phyloP scores from a whole-genome alignment of 1,139 yeast genomes.

The Pichia sp. region DNA sequence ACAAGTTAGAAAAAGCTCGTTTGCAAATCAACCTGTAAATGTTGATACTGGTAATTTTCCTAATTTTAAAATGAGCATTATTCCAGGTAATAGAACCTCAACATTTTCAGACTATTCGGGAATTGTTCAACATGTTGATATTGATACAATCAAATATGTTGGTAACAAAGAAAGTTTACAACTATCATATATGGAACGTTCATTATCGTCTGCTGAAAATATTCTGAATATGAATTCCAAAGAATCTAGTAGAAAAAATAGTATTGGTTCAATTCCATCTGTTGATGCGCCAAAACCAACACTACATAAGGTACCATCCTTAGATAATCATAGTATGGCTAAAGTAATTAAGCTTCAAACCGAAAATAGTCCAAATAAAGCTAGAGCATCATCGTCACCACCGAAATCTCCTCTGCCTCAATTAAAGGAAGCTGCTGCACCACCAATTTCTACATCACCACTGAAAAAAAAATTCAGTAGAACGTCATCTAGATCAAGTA shows the following conservation, averaged over 20 bases:
- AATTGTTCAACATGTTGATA: slow-evolving; percentile 39
- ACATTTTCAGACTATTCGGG: slow-evolving; percentile 41
- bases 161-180: slow-evolving; percentile 26
- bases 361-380: slow-evolving; percentile 7
- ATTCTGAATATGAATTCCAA: slow-evolving; percentile 4
- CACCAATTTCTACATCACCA: slow-evolving; percentile 6
- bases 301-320: neutral
- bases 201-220: slow-evolving; percentile 5
- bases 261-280: neutral
- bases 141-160: slow-evolving; percentile 35
- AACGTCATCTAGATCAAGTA: slow-evolving; percentile 6
- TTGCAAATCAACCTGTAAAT: neutral
- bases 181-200: slow-evolving; percentile 6
- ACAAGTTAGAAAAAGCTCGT: neutral
- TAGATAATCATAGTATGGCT: slow-evolving; percentile 6
- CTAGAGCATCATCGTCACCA: slow-evolving; percentile 4
- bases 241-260: neutral
- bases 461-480: slow-evolving; percentile 1
- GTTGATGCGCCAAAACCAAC: neutral
- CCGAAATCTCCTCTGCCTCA: slow-evolving; percentile 17
- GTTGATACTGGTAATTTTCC: neutral
- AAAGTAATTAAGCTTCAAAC: slow-evolving; percentile 7
- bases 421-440: neutral
- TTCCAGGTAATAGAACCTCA: slow-evolving; percentile 34
- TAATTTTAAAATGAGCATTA: neutral